phyloP scores from a whole-genome alignment of 2,329 filamentous ascomycete species.

The Stenocarpella maydis region DNA sequence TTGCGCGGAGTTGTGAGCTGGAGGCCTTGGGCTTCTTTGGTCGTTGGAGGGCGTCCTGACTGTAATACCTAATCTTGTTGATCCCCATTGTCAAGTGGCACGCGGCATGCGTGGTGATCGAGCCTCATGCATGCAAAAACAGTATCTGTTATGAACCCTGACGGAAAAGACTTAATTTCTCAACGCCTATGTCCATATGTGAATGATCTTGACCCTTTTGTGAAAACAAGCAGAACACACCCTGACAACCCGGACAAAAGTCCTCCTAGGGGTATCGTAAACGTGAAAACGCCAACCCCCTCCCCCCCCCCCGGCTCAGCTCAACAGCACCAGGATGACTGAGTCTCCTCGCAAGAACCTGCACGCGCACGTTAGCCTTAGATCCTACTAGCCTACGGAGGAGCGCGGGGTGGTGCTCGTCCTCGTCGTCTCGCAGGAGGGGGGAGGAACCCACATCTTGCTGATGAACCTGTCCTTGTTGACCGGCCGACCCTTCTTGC shows the following conservation, averaged over 20 bases:
- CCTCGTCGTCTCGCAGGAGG: neutral
- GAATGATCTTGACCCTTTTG: constrained; percentile 35
- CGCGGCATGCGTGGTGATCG: constrained; percentile 3
- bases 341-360: constrained; percentile 89
- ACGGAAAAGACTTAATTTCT: constrained; percentile 34
- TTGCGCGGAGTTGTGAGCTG: constrained; percentile 28
- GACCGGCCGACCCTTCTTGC: constrained; percentile 87
- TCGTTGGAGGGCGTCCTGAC: constrained; percentile 22
- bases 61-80: constrained; percentile 18
- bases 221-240: constrained; percentile 34
- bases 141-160: constrained; percentile 21
- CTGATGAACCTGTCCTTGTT: constrained; percentile 99
- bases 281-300: constrained; percentile 14
- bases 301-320: constrained; percentile 52
- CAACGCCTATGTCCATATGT: constrained; percentile 37
- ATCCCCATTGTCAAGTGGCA: constrained; percentile 19
- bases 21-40: constrained; percentile 13
- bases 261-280: constrained; percentile 35
- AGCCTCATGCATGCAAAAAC: constrained; percentile 14
- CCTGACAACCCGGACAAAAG: constrained; percentile 30
- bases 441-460: constrained; percentile 76
- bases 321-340: constrained; percentile 86
- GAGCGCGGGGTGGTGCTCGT: neutral
- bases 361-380: constrained; percentile 32
- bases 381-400: neutral